These are phyloP conservation scores for Picochlorum sp. DNA, from an alignment of 139 green algal genomes.

Conservation along the genomic window DNA sequence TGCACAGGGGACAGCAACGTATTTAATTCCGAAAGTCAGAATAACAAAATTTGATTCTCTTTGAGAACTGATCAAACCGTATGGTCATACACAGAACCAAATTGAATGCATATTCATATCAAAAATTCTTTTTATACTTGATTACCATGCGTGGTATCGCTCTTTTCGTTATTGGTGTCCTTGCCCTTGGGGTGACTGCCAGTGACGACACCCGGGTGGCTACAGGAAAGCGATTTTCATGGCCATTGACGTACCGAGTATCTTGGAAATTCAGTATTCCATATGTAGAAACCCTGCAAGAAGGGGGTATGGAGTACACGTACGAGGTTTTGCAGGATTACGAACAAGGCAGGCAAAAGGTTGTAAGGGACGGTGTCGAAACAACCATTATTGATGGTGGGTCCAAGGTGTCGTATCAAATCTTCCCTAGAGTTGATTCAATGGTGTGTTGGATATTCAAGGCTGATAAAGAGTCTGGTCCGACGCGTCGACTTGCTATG, in stretches of 20 bases:
- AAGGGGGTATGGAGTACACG: slow-evolving; percentile 10
- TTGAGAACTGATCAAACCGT: too few relatives aligned
- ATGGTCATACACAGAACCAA: too few relatives aligned
- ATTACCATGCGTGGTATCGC: too few relatives aligned
- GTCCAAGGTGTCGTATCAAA: slow-evolving; percentile 16
- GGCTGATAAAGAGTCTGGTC: slow-evolving; percentile 14
- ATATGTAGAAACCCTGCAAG: slow-evolving; percentile 21
- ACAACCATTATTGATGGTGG: slow-evolving; percentile 17
- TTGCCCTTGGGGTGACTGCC: too few relatives aligned
- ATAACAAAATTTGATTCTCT: too few relatives aligned
- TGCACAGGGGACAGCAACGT: too few relatives aligned
- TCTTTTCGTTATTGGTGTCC: too few relatives aligned
- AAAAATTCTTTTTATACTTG: too few relatives aligned
- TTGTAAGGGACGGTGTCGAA: slow-evolving; percentile 36
- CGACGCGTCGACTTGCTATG: slow-evolving; percentile 14
- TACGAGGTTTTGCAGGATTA: slow-evolving; percentile 35
- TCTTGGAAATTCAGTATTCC: slow-evolving; percentile 26
- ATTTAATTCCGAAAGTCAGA: too few relatives aligned
- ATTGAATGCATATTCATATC: too few relatives aligned
- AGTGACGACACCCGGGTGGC: too few relatives aligned
- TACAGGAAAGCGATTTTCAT: slow-evolving; percentile 7
- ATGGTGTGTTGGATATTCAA: slow-evolving; percentile 17
- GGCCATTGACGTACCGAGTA: slow-evolving; percentile 20
- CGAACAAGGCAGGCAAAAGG: slow-evolving; percentile 22
- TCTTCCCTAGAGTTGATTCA: slow-evolving; percentile 21